phyloP scores from a whole-genome alignment of 2,329 filamentous ascomycete species.

The Cladophialophora psammophila region DNA sequence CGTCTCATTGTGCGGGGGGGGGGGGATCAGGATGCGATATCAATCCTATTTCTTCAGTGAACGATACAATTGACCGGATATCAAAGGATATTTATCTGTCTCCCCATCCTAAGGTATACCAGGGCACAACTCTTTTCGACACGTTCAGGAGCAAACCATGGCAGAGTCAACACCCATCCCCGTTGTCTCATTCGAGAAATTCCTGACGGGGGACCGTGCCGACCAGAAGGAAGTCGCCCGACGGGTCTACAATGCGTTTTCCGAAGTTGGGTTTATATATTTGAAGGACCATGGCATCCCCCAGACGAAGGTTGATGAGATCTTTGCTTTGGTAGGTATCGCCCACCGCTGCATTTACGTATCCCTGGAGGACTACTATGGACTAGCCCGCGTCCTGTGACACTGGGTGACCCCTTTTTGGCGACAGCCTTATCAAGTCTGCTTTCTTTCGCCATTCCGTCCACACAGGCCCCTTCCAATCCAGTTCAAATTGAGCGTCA shows the following conservation, averaged over 20 bases:
- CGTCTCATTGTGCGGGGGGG: not conserved
- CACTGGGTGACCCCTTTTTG: not conserved
- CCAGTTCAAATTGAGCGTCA: not conserved
- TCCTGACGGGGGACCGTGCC: constrained; percentile 41
- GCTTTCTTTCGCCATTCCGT: not conserved
- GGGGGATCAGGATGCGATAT: not conserved
- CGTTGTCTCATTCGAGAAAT: constrained; percentile 51
- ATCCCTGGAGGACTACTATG: too few species aligned
- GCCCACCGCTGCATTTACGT: not conserved
- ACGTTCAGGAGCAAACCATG: not conserved
- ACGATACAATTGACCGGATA: not conserved
- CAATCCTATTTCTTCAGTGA: not conserved
- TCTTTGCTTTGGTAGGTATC: constrained; percentile 34
- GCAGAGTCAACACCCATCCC: constrained; percentile 43
- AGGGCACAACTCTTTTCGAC: not conserved
- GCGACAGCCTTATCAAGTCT: constrained; percentile 4
- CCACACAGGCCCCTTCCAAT: not conserved
- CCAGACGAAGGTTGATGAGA: constrained; percentile 34
- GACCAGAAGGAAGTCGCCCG: constrained; percentile 41
- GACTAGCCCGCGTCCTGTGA: not conserved
- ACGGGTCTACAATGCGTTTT: constrained; percentile 50
- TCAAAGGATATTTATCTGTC: not conserved
- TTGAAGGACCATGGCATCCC: constrained; percentile 49
- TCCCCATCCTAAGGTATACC: not conserved
- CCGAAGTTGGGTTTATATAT: constrained; percentile 52